Evolutionary conservation across 192 early-diverging fungal genomes (phyloP), one percentile per base, ranked within the genome.

Genomic region (Coemansia sp.): DNA sequence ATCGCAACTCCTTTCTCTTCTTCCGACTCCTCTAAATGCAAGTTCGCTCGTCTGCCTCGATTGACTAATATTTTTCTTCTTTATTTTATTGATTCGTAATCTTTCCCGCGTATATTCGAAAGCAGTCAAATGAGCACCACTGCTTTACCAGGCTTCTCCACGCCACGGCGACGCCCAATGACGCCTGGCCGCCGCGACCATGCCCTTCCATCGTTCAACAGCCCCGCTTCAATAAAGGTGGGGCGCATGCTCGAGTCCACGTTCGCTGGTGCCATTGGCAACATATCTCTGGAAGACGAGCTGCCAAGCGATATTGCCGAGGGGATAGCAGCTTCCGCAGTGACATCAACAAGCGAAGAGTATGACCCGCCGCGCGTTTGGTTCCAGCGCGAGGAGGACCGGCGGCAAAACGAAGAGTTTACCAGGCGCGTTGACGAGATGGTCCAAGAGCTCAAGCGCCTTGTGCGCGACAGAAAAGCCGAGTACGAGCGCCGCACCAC

Each of bases 321-420:
- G 33, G 59, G 38, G 7, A 61, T 78, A 11, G 41, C 75, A 0
- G 61, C 70, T 8, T 54, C 66, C 2, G 69, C 76, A 13, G 66
- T 70, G 7, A 42, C 35, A 15, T 34, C 60, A 19, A 73, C 76
- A 4, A 67, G 63, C 48, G 71, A 73, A 22, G 80, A 82, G 19
- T 82, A 82, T 46, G 80, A 82, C 15, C 63, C 80, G 20, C 80
- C 80, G 10, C 74, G 75, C 2, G 75, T 82, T 4, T 77, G 75
- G 75, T 78, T 82, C 61, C 75, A 82, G 34, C 76, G 68, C 8
- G 71, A 78, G 14, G 74, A 81, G 58, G 80, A 82, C 53, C 62
- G 72, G 38, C 20, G 45, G 32, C 80, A 77, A 34, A 82, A 76
- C 59, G 61, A 62, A 11, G 71, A 78, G 62, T 82, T 82, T 60